Conservation (phyloP, 805 yeast genomes). For the Sugiyamaella chiloensis region DNA sequence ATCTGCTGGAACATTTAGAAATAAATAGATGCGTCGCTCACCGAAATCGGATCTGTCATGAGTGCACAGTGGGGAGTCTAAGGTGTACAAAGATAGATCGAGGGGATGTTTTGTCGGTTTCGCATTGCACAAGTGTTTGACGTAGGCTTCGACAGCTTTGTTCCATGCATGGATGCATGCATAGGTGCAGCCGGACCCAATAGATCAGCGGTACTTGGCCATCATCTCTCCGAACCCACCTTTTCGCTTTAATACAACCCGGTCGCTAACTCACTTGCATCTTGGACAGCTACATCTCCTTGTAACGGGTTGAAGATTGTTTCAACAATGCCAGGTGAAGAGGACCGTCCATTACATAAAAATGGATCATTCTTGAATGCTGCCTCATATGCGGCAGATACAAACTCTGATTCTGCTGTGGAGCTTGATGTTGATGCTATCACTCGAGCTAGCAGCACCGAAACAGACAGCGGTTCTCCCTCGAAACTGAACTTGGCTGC, state of each 20-base stretch:
- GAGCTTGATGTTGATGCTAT: slow-evolving; percentile 13
- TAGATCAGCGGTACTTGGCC: background rate
- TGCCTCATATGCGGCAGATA: slow-evolving; percentile 5
- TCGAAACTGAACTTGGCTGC: background rate
- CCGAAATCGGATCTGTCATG: no score
- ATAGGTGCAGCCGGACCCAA: background rate
- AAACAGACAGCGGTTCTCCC: background rate
- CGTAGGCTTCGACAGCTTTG: no score
- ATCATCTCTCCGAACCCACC: background rate
- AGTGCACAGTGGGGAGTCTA: no score
- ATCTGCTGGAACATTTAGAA: no score
- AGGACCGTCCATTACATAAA: background rate
- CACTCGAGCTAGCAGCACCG: slow-evolving; percentile 12
- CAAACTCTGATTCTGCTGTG: slow-evolving; percentile 10
- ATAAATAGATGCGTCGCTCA: no score
- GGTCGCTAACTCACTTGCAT: background rate
- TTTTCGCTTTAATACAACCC: background rate
- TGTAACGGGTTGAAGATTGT: no score
- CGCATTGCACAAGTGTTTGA: no score
- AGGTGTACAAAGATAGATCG: no score
- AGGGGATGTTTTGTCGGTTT: no score
- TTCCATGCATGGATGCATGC: background rate
- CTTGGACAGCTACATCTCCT: no score
- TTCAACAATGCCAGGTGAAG: slow-evolving; percentile 1
- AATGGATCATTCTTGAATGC: slow-evolving; percentile 9